Base-by-base conservation (phyloP, 208 protist genomes). In the Endotrypanum monterogeii region DNA sequence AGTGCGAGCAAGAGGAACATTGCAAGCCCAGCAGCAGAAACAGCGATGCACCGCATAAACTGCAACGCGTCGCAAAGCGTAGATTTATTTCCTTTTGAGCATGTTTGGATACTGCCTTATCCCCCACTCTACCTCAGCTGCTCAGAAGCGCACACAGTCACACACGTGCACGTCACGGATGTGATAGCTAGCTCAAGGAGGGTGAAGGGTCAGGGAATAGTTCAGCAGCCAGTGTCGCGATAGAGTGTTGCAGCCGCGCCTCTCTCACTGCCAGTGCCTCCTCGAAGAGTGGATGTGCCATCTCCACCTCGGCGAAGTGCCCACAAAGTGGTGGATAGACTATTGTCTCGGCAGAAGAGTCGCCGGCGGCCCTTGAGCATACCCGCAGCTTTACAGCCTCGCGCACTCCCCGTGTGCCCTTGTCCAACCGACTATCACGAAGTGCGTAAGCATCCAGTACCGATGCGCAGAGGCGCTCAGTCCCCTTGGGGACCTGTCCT, bases 401-500 rank as follows among this genome's bases (percentile, higher is more conserved):
- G 3, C 39, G 12, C 7, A 44, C 41, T 44, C 30, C 48, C 39
- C 14, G 32, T 20, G 41, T 39, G 14, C 16, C 32, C 32, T 46
- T 50, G 28, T 54, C 23, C 30, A 39, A 4, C 11, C 30, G 28
- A 37, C 23, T 44, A 46, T 37, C 14, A 11, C 28, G 30, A 12
- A 80, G 69, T n/a, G 44, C 63, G 39, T 76, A 76, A 16, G 62
- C 65, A 25, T 57, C 35, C 37, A 82, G 28, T 28, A 82, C 61
- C 5, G 37, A 52, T 4, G 77, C 71, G 35, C 77, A 73, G 16
- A 84, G 41, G 14, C 28, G 60, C 66, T 84, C 80, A 11, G 70
- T 50, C 28, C 12, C 35, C 54, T 58, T 62, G 56, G 56, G 8
- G 1, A 16, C 18, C n/a, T 48, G 20, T 2, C 20, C 37, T 23